Conservation (phyloP, 768 basidiomycete genomes). For the Neoboletus magnificus region DNA sequence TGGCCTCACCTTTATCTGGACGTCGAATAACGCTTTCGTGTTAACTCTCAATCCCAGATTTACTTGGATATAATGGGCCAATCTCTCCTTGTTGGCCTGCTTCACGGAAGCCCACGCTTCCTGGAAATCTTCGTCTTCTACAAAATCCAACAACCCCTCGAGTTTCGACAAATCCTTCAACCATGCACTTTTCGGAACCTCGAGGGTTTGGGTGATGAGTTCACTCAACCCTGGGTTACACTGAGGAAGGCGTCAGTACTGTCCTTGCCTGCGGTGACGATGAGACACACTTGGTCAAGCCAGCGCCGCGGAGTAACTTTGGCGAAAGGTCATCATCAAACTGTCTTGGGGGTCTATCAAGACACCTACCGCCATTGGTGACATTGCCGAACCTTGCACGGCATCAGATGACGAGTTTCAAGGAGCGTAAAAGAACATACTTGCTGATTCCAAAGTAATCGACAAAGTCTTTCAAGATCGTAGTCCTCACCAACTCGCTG, state of each 20-base stretch:
- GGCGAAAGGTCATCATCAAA: neutral
- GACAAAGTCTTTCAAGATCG: constrained; percentile 88
- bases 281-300: constrained; percentile 65
- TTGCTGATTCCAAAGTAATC: constrained; percentile 88
- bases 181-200: constrained; percentile 74
- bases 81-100: constrained; percentile 85
- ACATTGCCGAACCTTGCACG: constrained; percentile 71
- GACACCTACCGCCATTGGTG: constrained; percentile 80
- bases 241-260: constrained; percentile 22
- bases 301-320: constrained; percentile 89
- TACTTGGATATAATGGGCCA: constrained; percentile 71
- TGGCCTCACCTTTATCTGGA: constrained; percentile 73
- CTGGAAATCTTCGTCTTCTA: constrained; percentile 73
- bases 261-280: neutral
- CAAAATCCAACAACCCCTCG: constrained; percentile 67
- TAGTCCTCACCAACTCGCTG: constrained; percentile 80
- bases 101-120: constrained; percentile 82
- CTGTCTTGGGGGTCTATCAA: neutral
- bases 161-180: constrained; percentile 80
- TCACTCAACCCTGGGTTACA: constrained; percentile 87
- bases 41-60: constrained; percentile 71
- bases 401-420: constrained; percentile 13
- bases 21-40: constrained; percentile 80
- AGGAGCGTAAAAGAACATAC: constrained; percentile 25
- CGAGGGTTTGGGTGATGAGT: constrained; percentile 82